phyloP scores from a whole-genome alignment of 192 early-diverging fungal species.

The Gorgonomyces haynaldii region DNA sequence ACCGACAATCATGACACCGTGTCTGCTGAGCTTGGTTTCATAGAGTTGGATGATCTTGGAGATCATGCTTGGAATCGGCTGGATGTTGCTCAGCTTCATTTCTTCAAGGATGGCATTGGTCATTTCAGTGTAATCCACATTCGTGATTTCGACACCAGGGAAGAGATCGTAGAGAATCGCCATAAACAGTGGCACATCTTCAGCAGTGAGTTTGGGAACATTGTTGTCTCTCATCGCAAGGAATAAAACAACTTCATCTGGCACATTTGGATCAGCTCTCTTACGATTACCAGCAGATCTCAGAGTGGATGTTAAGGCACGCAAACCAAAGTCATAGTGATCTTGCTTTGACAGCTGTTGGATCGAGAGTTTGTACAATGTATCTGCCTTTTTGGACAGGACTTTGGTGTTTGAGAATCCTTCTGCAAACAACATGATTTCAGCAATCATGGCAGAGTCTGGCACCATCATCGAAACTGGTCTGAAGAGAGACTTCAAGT shows the following conservation, averaged over 20 bases:
- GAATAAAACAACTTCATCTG: conserved; percentile 43
- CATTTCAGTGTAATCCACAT: conserved; percentile 39
- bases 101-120: conserved; percentile 34
- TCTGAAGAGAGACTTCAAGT: conserved; percentile 44
- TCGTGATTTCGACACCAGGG: conserved; percentile 36
- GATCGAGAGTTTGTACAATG: conserved; percentile 44
- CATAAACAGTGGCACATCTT: conserved; percentile 48
- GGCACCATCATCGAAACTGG: conserved; percentile 56
- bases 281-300: conserved; percentile 36
- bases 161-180: conserved; percentile 48
- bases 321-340: conserved; percentile 48
- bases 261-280: conserved; percentile 26
- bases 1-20: conserved; percentile 55
- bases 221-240: conserved; percentile 45
- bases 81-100: conserved; percentile 30
- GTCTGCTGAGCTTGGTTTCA: conserved; percentile 40
- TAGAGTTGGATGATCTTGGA: conserved; percentile 45
- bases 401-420: conserved; percentile 45
- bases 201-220: conserved; percentile 46
- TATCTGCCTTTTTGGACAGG: conserved; percentile 46
- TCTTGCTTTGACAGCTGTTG: conserved; percentile 54
- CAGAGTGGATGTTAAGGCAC: conserved; percentile 40
- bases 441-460: conserved; percentile 47
- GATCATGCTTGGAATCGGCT: conserved; percentile 26
- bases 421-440: conserved; percentile 56